A percentile compares a stretch with the other conserved stretches of the same genome.
These are phyloP conservation scores for Trichoderma oligosporum DNA, from an alignment of 2,329 filamentous ascomycete genomes.

Conservation along the genomic window DNA sequence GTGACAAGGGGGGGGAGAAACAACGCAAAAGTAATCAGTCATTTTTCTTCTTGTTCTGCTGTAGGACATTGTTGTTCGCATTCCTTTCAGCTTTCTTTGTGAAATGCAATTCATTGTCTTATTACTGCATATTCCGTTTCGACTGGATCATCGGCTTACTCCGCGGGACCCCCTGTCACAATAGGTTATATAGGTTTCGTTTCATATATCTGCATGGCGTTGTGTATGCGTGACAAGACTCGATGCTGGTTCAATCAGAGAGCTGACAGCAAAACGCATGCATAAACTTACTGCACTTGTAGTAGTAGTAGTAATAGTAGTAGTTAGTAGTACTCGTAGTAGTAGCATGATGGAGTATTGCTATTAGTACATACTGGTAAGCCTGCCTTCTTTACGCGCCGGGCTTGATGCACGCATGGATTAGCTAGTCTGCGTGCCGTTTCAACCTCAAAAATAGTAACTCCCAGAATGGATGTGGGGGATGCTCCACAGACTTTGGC, in stretches of 20 bases:
- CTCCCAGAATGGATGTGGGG: neutral
- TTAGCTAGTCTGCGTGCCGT: neutral
- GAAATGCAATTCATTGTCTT: too few species aligned
- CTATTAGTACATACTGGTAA: neutral
- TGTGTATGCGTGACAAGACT: neutral
- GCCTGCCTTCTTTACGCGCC: neutral
- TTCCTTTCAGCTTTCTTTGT: too few species aligned
- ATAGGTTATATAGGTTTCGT: too few species aligned
- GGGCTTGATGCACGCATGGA: constrained; percentile 1
- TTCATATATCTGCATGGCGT: constrained; percentile 6
- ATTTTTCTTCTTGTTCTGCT: neutral
- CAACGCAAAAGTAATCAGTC: neutral
- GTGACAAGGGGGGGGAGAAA: neutral
- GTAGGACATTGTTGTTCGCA: too few species aligned
- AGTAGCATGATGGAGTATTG: neutral
- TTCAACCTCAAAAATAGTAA: constrained; percentile 17
- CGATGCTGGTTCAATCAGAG: too few species aligned
- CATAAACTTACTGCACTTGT: too few species aligned
- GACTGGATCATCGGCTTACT: too few species aligned
- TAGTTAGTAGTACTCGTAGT: neutral
- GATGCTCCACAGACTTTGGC: neutral
- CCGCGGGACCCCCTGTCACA: too few species aligned
- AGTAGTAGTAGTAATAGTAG: too few species aligned
- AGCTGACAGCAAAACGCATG: neutral
- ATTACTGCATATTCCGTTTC: too few species aligned